phyloP scores from a whole-genome alignment of 1,139 yeast genomes.

The Protomyces lactucae-debilis region DNA sequence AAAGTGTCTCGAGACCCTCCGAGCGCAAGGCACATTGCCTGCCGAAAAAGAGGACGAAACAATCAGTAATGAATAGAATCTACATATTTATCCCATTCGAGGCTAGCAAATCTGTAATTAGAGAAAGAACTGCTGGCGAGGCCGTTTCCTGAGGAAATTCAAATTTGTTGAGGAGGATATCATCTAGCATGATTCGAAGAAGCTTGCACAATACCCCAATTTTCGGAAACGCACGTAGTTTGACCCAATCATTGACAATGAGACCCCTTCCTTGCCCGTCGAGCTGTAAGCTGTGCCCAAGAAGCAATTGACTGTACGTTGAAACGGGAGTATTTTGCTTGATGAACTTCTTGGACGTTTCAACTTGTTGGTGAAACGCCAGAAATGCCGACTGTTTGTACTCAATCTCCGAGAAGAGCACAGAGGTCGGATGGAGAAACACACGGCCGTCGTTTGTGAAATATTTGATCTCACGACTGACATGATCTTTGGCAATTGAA shows the following conservation, averaged over 20 bases:
- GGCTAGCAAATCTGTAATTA: neutral
- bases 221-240: conserved; percentile 86
- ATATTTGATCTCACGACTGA: conserved; percentile 64
- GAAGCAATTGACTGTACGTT: conserved; percentile 63
- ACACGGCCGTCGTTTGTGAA: conserved; percentile 50
- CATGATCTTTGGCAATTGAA: conserved; percentile 77
- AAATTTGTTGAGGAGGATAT: conserved; percentile 57
- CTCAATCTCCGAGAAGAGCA: conserved; percentile 49
- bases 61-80: neutral
- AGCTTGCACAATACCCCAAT: conserved; percentile 80
- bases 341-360: conserved; percentile 64
- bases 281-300: conserved; percentile 69
- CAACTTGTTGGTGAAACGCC: conserved; percentile 41
- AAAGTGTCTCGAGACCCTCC: neutral
- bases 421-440: conserved; percentile 78
- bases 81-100: neutral
- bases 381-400: conserved; percentile 38
- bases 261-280: conserved; percentile 52
- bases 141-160: conserved; percentile 41
- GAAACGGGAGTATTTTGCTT: conserved; percentile 76
- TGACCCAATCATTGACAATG: conserved; percentile 67
- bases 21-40: neutral
- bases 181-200: conserved; percentile 60
- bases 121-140: neutral
- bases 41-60: neutral